Percentiles rank a stretch among this genome's conserved stretches.
These are phyloP conservation scores for Macrolepiota dolichaula DNA, from an alignment of 768 basidiomycete species.

Conservation along the genomic window DNA sequence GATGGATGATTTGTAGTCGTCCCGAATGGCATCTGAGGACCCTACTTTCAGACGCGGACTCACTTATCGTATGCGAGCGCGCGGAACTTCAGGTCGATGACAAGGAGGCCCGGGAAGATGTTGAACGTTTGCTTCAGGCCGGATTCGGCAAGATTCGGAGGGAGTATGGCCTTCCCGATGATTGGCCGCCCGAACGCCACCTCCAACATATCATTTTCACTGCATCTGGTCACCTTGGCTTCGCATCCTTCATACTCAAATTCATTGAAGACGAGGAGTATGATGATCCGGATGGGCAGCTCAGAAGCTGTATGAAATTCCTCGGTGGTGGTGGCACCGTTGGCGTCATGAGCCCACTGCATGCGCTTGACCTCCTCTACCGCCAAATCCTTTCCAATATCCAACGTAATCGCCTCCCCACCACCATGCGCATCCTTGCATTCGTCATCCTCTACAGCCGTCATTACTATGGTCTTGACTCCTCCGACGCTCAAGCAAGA, in stretches of 20 bases:
- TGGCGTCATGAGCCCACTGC: background rate
- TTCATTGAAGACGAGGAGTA: background rate
- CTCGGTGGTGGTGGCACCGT: background rate
- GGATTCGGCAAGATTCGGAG: background rate
- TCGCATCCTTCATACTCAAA: background rate
- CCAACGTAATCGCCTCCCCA: background rate
- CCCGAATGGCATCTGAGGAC: conserved; percentile 5
- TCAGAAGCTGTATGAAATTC: background rate
- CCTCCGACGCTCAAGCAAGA: no score
- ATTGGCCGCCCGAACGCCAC: conserved; percentile 1
- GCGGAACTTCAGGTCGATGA: conserved; percentile 3
- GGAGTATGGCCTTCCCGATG: background rate
- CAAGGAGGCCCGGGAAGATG: background rate
- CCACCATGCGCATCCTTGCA: background rate
- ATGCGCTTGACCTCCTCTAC: conserved; percentile 2
- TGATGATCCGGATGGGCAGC: background rate
- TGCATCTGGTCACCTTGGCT: conserved; percentile 7
- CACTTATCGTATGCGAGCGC: background rate
- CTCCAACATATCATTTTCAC: background rate
- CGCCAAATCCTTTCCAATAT: background rate
- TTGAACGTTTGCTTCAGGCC: background rate
- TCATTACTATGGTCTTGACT: no score
- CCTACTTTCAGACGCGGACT: background rate
- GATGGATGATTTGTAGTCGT: background rate
- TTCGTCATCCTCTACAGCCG: no score